Conservation (phyloP, 2,329 filamentous ascomycete species). For the Colletotrichum tropicale region DNA sequence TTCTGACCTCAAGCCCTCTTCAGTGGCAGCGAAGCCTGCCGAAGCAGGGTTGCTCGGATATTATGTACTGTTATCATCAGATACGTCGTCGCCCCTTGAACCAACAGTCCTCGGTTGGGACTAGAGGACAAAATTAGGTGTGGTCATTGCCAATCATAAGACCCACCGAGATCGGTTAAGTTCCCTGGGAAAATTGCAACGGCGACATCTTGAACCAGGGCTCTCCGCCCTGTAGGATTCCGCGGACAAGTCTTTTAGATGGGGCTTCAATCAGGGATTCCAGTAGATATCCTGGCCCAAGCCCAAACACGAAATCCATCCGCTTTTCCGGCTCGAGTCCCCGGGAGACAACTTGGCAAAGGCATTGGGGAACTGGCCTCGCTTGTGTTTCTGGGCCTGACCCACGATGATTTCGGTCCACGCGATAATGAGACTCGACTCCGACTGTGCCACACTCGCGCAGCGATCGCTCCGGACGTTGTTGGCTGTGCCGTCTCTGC, state of each 20-base stretch:
- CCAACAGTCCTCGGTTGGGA: neutral
- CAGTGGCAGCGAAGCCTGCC: neutral
- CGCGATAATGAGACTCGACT: neutral
- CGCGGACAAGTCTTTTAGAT: neutral
- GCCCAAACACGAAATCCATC: neutral
- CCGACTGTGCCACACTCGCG: neutral
- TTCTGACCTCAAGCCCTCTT: neutral
- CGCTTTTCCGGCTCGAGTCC: neutral
- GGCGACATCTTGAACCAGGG: neutral
- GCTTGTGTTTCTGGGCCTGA: neutral
- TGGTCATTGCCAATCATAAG: neutral
- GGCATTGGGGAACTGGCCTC: neutral
- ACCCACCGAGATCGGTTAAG: neutral
- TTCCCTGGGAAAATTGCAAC: neutral
- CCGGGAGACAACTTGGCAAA: neutral
- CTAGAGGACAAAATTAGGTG: neutral
- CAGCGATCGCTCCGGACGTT: neutral
- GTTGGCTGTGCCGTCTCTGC: neutral
- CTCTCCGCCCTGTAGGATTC: neutral
- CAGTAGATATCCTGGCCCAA: neutral
- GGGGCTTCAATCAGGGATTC: neutral
- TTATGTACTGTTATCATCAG: neutral
- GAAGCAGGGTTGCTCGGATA: neutral
- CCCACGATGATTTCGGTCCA: neutral
- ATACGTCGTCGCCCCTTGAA: neutral